Evolutionary conservation across 495 filamentous ascomycete genomes (phyloP).

Genomic region (Chaetomium fimeti): DNA sequence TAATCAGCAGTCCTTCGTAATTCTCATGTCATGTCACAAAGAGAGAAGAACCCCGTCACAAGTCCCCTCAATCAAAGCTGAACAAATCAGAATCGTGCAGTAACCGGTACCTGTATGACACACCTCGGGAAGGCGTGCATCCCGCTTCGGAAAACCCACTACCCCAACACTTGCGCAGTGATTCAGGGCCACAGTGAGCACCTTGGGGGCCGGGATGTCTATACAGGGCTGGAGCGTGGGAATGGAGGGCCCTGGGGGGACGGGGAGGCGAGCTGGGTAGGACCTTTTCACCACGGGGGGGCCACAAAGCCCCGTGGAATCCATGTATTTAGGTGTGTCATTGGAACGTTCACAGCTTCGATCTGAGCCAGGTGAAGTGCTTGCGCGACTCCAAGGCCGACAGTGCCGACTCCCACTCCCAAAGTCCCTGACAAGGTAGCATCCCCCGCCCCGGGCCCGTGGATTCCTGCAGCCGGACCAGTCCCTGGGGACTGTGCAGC

Average conservation of each 20-base stretch:
- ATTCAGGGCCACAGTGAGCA: no score
- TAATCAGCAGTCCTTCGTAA: no score
- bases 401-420: neutral
- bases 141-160: no score
- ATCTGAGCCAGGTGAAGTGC: neutral
- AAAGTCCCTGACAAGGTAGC: constrained; percentile 7
- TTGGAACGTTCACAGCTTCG: neutral
- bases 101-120: no score
- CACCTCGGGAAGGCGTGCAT: no score
- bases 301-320: neutral
- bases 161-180: no score
- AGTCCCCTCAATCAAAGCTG: neutral
- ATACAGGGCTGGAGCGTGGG: no score
- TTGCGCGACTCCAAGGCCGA: neutral
- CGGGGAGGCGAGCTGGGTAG: neutral
- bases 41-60: no score
- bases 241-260: no score
- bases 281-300: neutral
- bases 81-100: neutral
- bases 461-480: constrained; percentile 12
- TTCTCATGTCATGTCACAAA: no score
- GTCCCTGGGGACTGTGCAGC: neutral
- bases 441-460: constrained; percentile 3
- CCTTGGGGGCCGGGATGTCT: no score
- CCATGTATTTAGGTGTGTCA: constrained; percentile 10